Evolutionary conservation across 1,284 basidiomycete genomes (phyloP).

Genomic region (Cutaneotrichosporon spelunceum): DNA sequence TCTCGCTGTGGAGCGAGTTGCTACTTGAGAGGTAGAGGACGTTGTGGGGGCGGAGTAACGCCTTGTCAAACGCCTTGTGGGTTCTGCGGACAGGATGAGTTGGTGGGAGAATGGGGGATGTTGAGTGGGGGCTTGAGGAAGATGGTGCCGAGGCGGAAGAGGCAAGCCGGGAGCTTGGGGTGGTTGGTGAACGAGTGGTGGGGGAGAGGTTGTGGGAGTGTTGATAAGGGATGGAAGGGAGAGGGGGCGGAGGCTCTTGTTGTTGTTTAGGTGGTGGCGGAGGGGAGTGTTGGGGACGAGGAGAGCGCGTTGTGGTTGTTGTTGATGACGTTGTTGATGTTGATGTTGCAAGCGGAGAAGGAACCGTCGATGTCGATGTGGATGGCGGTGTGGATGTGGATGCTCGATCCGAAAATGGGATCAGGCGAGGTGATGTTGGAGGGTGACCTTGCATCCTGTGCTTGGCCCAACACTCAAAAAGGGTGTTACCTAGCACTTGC

Average conservation of each 20-base stretch:
- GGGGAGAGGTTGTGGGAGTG: not conserved
- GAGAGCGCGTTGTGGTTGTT: no score
- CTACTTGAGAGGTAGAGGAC: conserved; percentile 36
- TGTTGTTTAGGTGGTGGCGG: not conserved
- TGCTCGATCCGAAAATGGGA: not conserved
- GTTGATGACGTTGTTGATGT: not conserved
- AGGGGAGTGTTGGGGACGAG: not conserved
- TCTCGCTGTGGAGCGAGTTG: conserved; percentile 17
- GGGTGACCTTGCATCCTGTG: not conserved
- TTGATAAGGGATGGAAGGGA: not conserved
- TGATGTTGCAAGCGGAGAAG: not conserved
- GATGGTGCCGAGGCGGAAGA: not conserved
- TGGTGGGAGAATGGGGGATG: not conserved
- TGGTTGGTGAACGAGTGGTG: not conserved
- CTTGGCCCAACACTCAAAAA: no score
- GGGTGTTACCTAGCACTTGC: no score
- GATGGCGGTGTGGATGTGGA: not conserved
- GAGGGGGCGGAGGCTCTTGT: not conserved
- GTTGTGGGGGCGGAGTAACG: conserved; percentile 31
- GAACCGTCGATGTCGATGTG: not conserved
- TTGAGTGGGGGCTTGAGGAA: not conserved
- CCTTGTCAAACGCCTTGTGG: conserved; percentile 36
- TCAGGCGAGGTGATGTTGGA: not conserved
- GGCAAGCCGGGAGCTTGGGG: not conserved
- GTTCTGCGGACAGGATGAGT: not conserved